These are phyloP conservation scores for Aspergillus saccharolyticus DNA, from an alignment of 495 filamentous ascomycete species.

Conservation along the genomic window DNA sequence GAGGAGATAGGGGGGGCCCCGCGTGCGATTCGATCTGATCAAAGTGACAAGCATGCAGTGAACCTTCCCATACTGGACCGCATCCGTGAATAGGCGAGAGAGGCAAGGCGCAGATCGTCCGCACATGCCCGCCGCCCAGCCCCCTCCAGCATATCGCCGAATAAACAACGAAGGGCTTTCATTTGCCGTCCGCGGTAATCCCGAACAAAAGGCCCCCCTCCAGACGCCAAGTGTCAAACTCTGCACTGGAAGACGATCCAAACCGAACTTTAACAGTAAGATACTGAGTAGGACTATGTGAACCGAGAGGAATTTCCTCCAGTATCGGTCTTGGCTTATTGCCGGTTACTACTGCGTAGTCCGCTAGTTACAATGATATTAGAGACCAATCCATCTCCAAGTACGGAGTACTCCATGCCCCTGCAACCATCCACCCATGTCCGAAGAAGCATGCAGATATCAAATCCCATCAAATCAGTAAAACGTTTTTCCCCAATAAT, in stretches of 20 bases:
- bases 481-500: neutral
- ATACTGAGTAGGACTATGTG: neutral
- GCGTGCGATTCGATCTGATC: too few relatives aligned
- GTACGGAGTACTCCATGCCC: too few relatives aligned
- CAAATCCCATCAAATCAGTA: neutral
- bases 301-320: too few relatives aligned
- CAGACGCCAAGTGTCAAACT: neutral
- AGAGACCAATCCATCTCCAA: too few relatives aligned
- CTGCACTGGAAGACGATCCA: neutral
- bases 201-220: neutral
- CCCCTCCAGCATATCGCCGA: neutral
- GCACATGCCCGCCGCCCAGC: neutral
- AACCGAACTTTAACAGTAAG: too few relatives aligned
- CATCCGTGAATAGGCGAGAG: constrained; percentile 10
- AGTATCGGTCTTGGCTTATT: neutral
- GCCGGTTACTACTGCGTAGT: neutral
- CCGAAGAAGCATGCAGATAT: neutral
- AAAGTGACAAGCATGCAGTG: too few relatives aligned
- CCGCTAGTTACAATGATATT: too few relatives aligned
- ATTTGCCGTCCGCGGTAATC: neutral
- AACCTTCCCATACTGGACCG: neutral
- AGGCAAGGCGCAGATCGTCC: neutral
- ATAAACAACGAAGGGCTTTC: neutral
- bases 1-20: neutral
- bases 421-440: neutral